Percentiles rank a stretch among this genome's conserved stretches.
Evolutionary conservation across 257 asterid species (phyloP).

Genomic region (Nicotiana sylvestris): DNA sequence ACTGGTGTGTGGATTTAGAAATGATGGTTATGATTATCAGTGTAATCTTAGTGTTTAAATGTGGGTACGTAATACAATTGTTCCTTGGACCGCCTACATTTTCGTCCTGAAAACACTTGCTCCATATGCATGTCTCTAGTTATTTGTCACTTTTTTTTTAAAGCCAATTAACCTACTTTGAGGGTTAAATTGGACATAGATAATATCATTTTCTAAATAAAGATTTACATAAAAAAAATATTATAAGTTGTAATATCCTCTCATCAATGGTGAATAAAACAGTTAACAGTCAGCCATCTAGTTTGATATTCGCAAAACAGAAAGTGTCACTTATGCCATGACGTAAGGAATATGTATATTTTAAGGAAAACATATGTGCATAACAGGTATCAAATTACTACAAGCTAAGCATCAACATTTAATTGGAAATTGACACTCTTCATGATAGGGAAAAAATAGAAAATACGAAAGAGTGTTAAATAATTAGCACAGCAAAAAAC

Average conservation of each 20-base stretch:
- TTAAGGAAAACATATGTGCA: too few relatives aligned
- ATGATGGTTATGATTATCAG: background rate
- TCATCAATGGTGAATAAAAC: background rate
- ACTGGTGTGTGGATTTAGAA: background rate
- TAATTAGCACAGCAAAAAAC: slow-evolving; percentile 12
- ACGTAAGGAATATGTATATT: too few relatives aligned
- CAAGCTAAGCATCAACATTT: too few relatives aligned
- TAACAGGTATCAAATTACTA: too few relatives aligned
- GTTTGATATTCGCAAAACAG: too few relatives aligned
- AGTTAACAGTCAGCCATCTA: background rate
- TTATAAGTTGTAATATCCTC: too few relatives aligned
- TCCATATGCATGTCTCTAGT: too few relatives aligned
- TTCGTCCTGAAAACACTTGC: too few relatives aligned
- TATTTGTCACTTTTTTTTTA: background rate
- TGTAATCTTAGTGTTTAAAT: background rate
- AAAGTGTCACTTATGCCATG: background rate
- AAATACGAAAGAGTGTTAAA: background rate
- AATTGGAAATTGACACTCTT: background rate
- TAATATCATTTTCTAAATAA: background rate
- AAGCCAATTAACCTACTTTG: background rate
- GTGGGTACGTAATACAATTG: too few relatives aligned
- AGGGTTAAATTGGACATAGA: background rate
- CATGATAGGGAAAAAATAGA: background rate
- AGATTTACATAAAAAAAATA: too few relatives aligned
- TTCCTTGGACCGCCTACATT: too few relatives aligned